Conservation (phyloP, 2,329 filamentous ascomycete species). For the Colletotrichum eremochloae region DNA sequence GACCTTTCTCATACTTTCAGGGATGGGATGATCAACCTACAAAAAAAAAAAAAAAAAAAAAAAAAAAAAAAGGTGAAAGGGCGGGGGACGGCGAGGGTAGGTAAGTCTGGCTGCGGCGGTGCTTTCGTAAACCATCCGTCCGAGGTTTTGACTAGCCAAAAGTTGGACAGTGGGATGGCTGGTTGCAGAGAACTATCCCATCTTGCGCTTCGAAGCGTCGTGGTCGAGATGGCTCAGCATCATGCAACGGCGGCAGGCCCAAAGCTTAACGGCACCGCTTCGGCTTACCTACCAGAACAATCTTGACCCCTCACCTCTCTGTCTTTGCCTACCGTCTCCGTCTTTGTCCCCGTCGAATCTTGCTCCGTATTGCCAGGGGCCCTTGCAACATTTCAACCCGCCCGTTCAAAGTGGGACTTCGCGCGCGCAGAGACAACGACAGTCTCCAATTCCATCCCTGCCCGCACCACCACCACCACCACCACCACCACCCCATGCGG, state of each 20-base stretch:
- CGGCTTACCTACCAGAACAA: slow-evolving; percentile 17
- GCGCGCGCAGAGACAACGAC: slow-evolving; percentile 16
- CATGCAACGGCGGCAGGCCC: slow-evolving; percentile 35
- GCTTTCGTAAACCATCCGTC: slow-evolving; percentile 38
- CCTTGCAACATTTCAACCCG: slow-evolving; percentile 31
- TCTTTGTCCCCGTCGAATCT: slow-evolving; percentile 19
- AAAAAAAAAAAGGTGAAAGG: background rate
- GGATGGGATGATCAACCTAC: slow-evolving; percentile 22
- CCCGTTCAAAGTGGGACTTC: slow-evolving; percentile 27
- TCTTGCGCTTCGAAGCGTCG: slow-evolving; percentile 26
- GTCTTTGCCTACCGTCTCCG: slow-evolving; percentile 34
- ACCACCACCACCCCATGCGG: slow-evolving; percentile 25
- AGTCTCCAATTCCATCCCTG: slow-evolving; percentile 24
- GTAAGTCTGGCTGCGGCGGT: slow-evolving; percentile 29
- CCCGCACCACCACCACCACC: slow-evolving; percentile 21
- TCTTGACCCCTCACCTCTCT: slow-evolving; percentile 35
- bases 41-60: background rate
- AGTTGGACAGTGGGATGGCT: slow-evolving; percentile 4
- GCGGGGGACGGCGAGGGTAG: slow-evolving; percentile 4
- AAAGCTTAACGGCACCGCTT: slow-evolving; percentile 40
- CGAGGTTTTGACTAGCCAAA: slow-evolving; percentile 30
- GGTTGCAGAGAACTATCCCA: slow-evolving; percentile 22
- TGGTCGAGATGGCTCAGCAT: slow-evolving; percentile 40
- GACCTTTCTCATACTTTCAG: slow-evolving; percentile 2
- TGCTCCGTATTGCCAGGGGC: slow-evolving; percentile 23